phyloP scores from a whole-genome alignment of 805 yeast genomes.

The Hanseniaspora guilliermondii region DNA sequence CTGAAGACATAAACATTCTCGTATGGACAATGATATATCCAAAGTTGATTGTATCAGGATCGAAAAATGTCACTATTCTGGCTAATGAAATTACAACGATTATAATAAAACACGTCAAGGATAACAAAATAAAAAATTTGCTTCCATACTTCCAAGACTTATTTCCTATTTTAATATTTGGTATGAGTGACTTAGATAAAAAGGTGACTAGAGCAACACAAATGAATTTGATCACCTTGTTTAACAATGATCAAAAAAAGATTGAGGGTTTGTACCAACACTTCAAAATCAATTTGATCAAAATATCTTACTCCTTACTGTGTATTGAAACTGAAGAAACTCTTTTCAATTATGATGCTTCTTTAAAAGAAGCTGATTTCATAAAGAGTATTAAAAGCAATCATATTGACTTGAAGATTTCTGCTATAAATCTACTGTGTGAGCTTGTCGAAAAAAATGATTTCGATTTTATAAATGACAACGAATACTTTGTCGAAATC shows the following conservation, averaged over 20 bases:
- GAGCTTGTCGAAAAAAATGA: constrained; percentile 1
- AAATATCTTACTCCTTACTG: constrained; percentile 41
- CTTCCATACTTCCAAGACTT: constrained; percentile 23
- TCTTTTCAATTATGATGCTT: constrained; percentile 22
- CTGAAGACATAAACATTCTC: constrained; percentile 39
- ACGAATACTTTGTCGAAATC: not conserved
- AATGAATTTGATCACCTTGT: constrained; percentile 29
- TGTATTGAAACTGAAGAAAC: constrained; percentile 47
- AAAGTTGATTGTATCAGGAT: constrained; percentile 59
- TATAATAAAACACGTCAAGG: constrained; percentile 37
- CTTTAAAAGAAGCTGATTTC: not conserved
- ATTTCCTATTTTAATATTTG: constrained; percentile 58
- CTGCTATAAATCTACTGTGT: not conserved
- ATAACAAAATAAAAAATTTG: constrained; percentile 55
- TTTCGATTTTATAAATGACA: not conserved
- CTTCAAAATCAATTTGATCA: constrained; percentile 44
- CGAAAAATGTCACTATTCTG: constrained; percentile 47
- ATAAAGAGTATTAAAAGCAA: not conserved
- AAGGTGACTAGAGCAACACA: constrained; percentile 42
- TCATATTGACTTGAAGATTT: not conserved
- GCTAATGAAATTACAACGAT: constrained; percentile 56
- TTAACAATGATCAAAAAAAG: constrained; percentile 45
- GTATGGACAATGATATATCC: constrained; percentile 77
- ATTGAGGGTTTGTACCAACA: constrained; percentile 47
- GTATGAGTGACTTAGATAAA: constrained; percentile 58